Evolutionary conservation across 2,329 filamentous ascomycete species (phyloP).

Genomic region (Scortechinia acanthostroma): DNA sequence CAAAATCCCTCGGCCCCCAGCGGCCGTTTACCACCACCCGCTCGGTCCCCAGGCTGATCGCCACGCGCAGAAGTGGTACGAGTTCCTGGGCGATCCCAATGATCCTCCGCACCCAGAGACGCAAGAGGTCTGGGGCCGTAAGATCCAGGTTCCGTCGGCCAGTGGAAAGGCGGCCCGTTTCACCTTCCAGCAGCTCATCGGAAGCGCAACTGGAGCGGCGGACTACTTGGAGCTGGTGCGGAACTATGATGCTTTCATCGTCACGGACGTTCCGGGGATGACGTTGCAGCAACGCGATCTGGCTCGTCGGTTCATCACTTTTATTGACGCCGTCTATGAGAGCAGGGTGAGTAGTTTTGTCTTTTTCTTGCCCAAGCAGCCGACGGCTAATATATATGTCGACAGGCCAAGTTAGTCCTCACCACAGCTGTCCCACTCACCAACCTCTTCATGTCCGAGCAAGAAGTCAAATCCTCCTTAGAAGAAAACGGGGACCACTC

Average conservation of each 20-base stretch:
- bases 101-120: constrained; percentile 69
- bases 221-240: constrained; percentile 90
- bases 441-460: constrained; percentile 75
- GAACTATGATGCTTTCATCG: constrained; percentile 84
- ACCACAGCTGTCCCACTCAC: constrained; percentile 80
- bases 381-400: too few species aligned
- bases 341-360: background rate
- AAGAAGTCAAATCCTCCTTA: constrained; percentile 58
- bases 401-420: constrained; percentile 85
- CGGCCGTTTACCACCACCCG: constrained; percentile 87
- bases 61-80: constrained; percentile 92
- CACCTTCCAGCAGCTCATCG: constrained; percentile 86
- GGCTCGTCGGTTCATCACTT: constrained; percentile 89
- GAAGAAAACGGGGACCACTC: constrained; percentile 29
- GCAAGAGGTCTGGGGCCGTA: constrained; percentile 85
- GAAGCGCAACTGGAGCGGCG: constrained; percentile 79
- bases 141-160: constrained; percentile 79
- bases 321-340: constrained; percentile 95
- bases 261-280: constrained; percentile 90
- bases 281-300: constrained; percentile 78
- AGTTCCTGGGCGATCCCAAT: constrained; percentile 79
- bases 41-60: constrained; percentile 70
- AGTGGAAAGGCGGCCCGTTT: constrained; percentile 86
- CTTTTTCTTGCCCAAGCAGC: too few species aligned
- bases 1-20: constrained; percentile 87